phyloP scores from a whole-genome alignment of 805 yeast species.

The Cyberlindnera amylophila region DNA sequence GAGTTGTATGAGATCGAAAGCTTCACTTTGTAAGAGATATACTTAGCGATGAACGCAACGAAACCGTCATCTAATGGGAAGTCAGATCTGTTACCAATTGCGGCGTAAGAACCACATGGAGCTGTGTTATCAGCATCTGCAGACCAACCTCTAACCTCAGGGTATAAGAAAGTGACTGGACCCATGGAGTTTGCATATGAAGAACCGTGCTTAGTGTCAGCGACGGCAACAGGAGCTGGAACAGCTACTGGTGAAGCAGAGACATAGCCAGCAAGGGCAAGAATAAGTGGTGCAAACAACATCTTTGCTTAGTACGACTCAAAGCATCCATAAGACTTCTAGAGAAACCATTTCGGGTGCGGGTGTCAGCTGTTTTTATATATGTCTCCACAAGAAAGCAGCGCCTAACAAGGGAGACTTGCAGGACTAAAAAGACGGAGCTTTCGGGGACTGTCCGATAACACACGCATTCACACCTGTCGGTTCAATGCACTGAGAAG shows the following conservation, averaged over 20 bases:
- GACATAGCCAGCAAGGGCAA: slow-evolving; percentile 18
- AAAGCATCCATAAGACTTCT: not conserved
- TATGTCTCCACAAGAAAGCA: too few relatives aligned
- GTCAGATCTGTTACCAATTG: slow-evolving; percentile 36
- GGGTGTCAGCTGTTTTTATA: not conserved
- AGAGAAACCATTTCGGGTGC: not conserved
- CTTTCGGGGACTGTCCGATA: too few relatives aligned
- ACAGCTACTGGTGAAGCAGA: slow-evolving; percentile 24
- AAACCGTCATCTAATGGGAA: slow-evolving; percentile 47
- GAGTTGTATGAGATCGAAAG: slow-evolving; percentile 38
- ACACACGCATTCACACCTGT: too few relatives aligned
- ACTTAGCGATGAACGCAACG: slow-evolving; percentile 42
- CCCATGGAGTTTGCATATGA: slow-evolving; percentile 26
- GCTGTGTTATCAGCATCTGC: slow-evolving; percentile 42
- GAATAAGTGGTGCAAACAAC: slow-evolving; percentile 12
- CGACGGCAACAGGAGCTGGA: slow-evolving; percentile 18
- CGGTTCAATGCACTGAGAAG: too few relatives aligned
- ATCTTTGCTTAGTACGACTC: slow-evolving; percentile 1
- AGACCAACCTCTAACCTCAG: slow-evolving; percentile 42
- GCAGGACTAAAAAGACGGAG: too few relatives aligned
- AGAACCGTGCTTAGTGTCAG: slow-evolving; percentile 26
- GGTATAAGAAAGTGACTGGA: slow-evolving; percentile 35
- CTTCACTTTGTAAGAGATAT: slow-evolving; percentile 36
- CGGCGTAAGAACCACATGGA: slow-evolving; percentile 42
- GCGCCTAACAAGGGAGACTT: too few relatives aligned